phyloP scores from a whole-genome alignment of 1,139 yeast species.

The Pichia sp. region DNA sequence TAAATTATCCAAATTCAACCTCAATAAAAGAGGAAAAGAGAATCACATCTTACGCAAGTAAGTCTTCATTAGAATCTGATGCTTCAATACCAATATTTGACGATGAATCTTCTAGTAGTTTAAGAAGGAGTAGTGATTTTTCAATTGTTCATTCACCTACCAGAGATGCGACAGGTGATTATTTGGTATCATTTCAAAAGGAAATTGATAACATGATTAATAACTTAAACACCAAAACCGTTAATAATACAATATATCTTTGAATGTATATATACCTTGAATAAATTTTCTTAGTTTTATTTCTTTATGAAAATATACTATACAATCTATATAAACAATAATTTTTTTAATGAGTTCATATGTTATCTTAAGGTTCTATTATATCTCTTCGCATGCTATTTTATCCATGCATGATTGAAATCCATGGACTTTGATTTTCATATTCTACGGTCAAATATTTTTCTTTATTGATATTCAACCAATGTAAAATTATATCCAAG shows the following conservation, averaged over 20 bases:
- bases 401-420: constrained; percentile 18
- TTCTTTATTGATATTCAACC: constrained; percentile 41
- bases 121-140: constrained; percentile 1
- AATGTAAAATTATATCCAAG: constrained; percentile 46
- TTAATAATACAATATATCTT: constrained; percentile 15
- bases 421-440: constrained; percentile 48
- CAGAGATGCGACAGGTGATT: constrained; percentile 2
- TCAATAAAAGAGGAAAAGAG: neutral
- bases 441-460: constrained; percentile 43
- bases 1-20: neutral
- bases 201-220: constrained; percentile 14
- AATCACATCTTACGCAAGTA: neutral
- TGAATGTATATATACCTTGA: too few species aligned
- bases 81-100: neutral
- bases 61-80: neutral
- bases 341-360: too few species aligned
- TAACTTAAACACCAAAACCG: constrained; percentile 9
- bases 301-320: neutral
- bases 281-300: neutral
- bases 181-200: constrained; percentile 5
- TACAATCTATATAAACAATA: neutral
- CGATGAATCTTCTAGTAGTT: too few species aligned
- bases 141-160: neutral
- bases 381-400: too few species aligned
- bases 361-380: too few species aligned